Evolutionary conservation across 441 rosid genomes (phyloP).

Genomic region (Gossypium lobatum): DNA sequence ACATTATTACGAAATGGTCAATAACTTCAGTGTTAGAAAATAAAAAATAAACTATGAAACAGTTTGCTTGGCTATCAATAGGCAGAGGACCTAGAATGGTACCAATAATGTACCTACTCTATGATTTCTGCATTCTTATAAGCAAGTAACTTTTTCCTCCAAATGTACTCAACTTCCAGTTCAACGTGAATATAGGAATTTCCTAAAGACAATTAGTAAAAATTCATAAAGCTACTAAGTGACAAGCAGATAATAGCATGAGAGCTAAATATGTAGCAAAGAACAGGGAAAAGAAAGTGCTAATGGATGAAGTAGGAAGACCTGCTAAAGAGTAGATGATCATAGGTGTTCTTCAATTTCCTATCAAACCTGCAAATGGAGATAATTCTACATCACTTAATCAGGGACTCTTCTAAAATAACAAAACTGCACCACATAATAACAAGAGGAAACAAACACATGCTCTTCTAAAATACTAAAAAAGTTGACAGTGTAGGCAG

Average conservation of each 20-base stretch:
- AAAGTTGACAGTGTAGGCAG: background rate
- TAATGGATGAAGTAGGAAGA: conserved; percentile 21
- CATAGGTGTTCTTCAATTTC: conserved; percentile 79
- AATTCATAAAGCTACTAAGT: background rate
- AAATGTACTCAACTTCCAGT: background rate
- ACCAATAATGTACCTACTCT: background rate
- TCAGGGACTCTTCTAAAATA: background rate
- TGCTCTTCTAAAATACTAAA: background rate
- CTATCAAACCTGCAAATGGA: conserved; percentile 74
- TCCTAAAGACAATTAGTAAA: background rate
- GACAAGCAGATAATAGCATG: background rate
- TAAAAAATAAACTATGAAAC: background rate
- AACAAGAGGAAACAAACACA: background rate
- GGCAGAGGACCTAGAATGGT: background rate
- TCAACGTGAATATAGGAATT: background rate
- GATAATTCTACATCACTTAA: conserved; percentile 5
- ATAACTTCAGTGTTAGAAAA: background rate
- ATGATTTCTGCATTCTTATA: background rate
- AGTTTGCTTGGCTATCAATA: background rate
- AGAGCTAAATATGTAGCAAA: background rate
- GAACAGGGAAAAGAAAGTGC: background rate
- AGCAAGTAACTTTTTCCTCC: background rate
- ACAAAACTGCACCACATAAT: background rate
- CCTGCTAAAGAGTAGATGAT: conserved; percentile 97
- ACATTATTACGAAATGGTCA: background rate